Evolutionary conservation across 345 rosid species (phyloP).

Genomic region (Populus nigra): DNA sequence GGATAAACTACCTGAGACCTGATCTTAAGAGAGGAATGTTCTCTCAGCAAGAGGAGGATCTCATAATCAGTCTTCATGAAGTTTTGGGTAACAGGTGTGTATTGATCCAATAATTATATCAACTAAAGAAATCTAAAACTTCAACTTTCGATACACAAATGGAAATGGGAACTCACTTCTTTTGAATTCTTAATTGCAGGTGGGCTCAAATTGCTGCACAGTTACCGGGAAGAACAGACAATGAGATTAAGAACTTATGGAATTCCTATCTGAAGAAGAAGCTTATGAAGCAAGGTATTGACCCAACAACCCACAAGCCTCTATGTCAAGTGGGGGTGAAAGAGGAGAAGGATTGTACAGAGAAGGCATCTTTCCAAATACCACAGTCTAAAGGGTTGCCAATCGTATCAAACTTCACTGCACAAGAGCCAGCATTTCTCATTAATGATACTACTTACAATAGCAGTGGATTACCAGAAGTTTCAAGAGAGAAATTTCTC

Average conservation of each 20-base stretch:
- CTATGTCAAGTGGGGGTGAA: constrained; percentile 29
- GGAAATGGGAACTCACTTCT: neutral
- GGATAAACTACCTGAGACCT: constrained; percentile 93
- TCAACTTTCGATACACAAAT: neutral
- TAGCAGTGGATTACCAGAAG: constrained; percentile 22
- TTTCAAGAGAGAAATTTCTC: constrained; percentile 27
- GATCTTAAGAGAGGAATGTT: constrained; percentile 72
- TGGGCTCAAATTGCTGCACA: constrained; percentile 72
- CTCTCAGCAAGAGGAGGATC: constrained; percentile 46
- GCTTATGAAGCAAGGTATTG: constrained; percentile 64
- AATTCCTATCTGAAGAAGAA: constrained; percentile 69
- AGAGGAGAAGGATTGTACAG: constrained; percentile 26
- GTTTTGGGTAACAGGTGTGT: constrained; percentile 48
- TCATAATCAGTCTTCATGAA: constrained; percentile 37
- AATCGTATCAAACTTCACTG: constrained; percentile 29
- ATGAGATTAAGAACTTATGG: constrained; percentile 74
- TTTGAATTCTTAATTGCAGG: constrained; percentile 25
- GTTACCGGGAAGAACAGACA: constrained; percentile 67
- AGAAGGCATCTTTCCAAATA: constrained; percentile 8
- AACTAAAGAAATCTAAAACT: neutral
- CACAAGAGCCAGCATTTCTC: constrained; percentile 42
- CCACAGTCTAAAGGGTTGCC: constrained; percentile 6
- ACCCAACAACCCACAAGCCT: constrained; percentile 59
- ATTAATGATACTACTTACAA: constrained; percentile 17
- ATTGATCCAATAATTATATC: neutral